phyloP scores from a whole-genome alignment of 371 early-diverging fungal species.

The Mortierella sp. region DNA sequence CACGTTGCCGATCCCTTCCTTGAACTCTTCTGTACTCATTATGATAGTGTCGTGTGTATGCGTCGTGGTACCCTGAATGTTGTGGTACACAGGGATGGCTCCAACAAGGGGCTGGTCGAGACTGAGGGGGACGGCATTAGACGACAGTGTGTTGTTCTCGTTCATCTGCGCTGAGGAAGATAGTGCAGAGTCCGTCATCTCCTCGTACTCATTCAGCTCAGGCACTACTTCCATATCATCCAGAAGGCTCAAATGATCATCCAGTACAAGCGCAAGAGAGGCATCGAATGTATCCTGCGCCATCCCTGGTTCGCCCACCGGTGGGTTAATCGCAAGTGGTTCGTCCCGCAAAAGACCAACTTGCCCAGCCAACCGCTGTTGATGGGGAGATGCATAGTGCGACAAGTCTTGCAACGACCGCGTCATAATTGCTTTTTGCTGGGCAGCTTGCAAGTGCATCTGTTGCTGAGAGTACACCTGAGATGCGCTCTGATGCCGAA shows the following conservation, averaged over 20 bases:
- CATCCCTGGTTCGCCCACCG: constrained; percentile 16
- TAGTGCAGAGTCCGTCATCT: constrained; percentile 11
- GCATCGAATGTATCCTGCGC: constrained; percentile 38
- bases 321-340: constrained; percentile 8
- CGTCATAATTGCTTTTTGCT: constrained; percentile 27
- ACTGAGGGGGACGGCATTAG: not conserved
- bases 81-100: not conserved
- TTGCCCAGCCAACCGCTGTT: constrained; percentile 24
- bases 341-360: constrained; percentile 16
- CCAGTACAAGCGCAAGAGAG: constrained; percentile 37
- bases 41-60: constrained; percentile 5
- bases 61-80: not conserved
- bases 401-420: constrained; percentile 36
- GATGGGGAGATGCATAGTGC: constrained; percentile 25
- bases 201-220: constrained; percentile 30
- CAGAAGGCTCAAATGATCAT: constrained; percentile 34
- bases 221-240: constrained; percentile 46
- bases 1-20: not conserved
- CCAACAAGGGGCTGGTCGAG: constrained; percentile 6
- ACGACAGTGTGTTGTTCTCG: constrained; percentile 12
- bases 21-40: constrained; percentile 8
- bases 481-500: constrained; percentile 40
- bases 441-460: constrained; percentile 22
- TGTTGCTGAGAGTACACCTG: constrained; percentile 30
- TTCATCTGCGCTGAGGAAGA: not conserved